These are phyloP conservation scores for Lichenothelia convexa DNA, from an alignment of 495 filamentous ascomycete species.

Conservation along the genomic window DNA sequence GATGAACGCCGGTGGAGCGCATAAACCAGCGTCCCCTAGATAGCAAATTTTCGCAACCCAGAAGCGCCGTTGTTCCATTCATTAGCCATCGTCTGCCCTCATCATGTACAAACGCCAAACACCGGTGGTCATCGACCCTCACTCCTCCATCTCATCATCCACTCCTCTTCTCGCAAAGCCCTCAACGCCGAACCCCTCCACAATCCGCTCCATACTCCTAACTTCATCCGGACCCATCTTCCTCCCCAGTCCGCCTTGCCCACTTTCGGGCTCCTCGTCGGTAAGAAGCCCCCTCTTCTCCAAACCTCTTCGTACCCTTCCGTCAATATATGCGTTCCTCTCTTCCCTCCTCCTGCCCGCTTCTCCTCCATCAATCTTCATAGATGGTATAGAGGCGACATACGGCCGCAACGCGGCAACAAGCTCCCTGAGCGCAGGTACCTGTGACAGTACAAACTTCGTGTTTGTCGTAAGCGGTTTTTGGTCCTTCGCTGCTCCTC, in stretches of 20 bases:
- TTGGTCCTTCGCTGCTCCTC: slow-evolving; percentile 4
- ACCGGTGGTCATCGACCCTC: too few species aligned
- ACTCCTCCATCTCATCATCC: too few species aligned
- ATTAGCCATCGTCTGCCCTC: too few species aligned
- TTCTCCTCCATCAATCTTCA: slow-evolving; percentile 2
- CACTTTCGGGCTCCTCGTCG: slow-evolving; percentile 5
- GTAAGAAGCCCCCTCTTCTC: slow-evolving; percentile 18
- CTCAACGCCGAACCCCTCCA: slow-evolving; percentile 13
- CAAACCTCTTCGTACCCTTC: slow-evolving; percentile 15
- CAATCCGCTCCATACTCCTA: slow-evolving; percentile 18
- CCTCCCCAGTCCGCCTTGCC: slow-evolving; percentile 7
- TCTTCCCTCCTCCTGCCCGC: slow-evolving; percentile 11
- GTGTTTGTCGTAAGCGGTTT: slow-evolving; percentile 53
- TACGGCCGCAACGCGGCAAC: slow-evolving; percentile 40
- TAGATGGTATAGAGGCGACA: slow-evolving; percentile 8
- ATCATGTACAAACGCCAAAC: too few species aligned
- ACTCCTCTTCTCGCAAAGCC: too few species aligned
- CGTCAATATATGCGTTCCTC: slow-evolving; percentile 19
- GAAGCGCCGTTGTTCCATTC: too few species aligned
- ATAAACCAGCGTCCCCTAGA: too few species aligned
- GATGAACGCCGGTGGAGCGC: too few species aligned
- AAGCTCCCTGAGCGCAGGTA: slow-evolving; percentile 54
- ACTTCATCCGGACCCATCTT: slow-evolving; percentile 18
- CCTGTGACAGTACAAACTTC: slow-evolving; percentile 61
- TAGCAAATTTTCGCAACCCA: too few species aligned